Base-by-base conservation (phyloP, 192 early-diverging fungal species). In the Glomus cerebriforme region DNA sequence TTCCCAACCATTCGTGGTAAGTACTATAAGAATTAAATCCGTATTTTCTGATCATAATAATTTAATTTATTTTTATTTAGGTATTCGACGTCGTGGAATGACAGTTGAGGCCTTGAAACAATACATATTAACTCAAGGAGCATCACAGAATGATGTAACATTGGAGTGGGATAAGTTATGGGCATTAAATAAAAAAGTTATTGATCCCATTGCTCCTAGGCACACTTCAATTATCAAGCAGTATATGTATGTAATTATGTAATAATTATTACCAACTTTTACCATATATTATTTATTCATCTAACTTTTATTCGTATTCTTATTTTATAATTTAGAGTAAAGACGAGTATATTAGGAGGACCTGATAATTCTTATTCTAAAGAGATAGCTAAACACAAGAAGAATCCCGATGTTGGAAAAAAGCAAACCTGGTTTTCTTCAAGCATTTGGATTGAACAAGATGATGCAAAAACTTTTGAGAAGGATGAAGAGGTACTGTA, bases 121-220 rank as follows among this genome's bases (percentile, higher is more conserved):
- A 83, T 99, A 99, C 79, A 97, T 97, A 79, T 83, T 99, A 60
- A 98, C 95, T 93, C 97, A 99, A 87, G 98, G 98, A 58, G 97
- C 98, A 62, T 97, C 96, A 29, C 96, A 98, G 84, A 96, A 95
- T 87, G 92, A 89, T 66, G 87, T 99, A 75, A 85, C 92, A 60
- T 85, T 99, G 62, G 97, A 98, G 85, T 99, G 98, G 98, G 98
- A 99, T 87, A 99, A 99, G 87, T 90, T 99, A 75, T 99, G 98
- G 98, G 87, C 96, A 26, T 77, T 94, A 49, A 99, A 99, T 90
- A 97, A 96, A 83, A 95, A 96, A 87, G 86, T 95, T 69, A 97
- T 99, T 80, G 98, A 99, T 79, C 98, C 97, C 8, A 82, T 98
- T 74, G 93, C 97, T 27, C 96, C 97, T 17, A 89, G 97, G 72